Evolutionary conservation across 441 rosid species (phyloP).

Genomic region (Syzygium malaccense): DNA sequence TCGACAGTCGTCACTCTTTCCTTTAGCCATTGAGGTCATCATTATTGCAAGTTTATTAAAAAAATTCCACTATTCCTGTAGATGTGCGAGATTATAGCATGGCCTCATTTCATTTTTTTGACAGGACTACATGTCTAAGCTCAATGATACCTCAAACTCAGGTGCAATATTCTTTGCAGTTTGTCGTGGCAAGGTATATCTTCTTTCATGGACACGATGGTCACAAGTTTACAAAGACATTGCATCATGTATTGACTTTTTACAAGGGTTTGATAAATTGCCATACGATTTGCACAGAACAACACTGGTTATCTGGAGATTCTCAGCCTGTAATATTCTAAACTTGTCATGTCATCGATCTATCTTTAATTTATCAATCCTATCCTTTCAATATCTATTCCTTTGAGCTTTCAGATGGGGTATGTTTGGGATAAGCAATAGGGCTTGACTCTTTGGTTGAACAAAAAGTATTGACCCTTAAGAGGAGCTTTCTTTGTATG

Average conservation of each 20-base stretch:
- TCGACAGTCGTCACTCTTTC: conserved; percentile 79
- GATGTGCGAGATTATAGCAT: background rate
- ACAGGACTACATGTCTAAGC: conserved; percentile 82
- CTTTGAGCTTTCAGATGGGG: background rate
- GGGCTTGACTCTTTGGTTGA: background rate
- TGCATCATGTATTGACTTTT: background rate
- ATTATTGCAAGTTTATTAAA: background rate
- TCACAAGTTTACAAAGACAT: background rate
- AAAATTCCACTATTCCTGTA: background rate
- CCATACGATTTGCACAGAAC: background rate
- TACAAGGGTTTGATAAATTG: background rate
- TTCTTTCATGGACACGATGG: background rate
- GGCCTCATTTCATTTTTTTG: background rate
- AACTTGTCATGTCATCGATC: background rate
- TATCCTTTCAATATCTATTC: background rate
- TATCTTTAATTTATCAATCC: background rate
- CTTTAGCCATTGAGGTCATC: conserved; percentile 60
- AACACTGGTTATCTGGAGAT: background rate
- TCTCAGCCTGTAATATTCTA: background rate
- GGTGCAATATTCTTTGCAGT: conserved; percentile 97
- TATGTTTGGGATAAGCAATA: background rate
- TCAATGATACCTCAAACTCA: conserved; percentile 64
- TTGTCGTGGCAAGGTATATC: conserved; percentile 94
- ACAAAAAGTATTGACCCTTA: background rate
- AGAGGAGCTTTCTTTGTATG: background rate